phyloP scores from a whole-genome alignment of 1,139 yeast genomes.

The Taiozyma sp. region DNA sequence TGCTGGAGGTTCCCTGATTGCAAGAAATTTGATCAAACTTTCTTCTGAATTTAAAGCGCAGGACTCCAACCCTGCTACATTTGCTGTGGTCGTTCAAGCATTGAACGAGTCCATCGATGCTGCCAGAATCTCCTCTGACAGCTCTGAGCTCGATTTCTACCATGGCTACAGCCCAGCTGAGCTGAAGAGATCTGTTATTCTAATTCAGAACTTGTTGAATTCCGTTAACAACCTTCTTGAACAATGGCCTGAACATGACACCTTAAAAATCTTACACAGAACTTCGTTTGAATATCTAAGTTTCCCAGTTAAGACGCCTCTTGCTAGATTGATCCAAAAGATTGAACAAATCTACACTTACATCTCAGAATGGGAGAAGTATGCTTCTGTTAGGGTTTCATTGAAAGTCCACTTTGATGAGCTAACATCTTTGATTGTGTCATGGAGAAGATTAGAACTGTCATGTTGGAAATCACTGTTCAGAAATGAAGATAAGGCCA shows the following conservation, averaged over 20 bases:
- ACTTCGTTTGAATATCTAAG: slow-evolving; percentile 65
- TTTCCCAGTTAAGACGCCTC: slow-evolving; percentile 63
- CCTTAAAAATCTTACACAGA: slow-evolving; percentile 61
- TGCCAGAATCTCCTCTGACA: slow-evolving; percentile 19
- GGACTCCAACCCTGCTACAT: slow-evolving; percentile 30
- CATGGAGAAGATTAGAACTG: slow-evolving; percentile 88
- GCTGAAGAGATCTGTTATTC: slow-evolving; percentile 50
- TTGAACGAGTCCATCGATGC: slow-evolving; percentile 30
- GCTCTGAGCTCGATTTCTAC: slow-evolving; percentile 54
- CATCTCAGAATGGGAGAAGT: slow-evolving; percentile 90
- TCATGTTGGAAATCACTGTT: slow-evolving; percentile 82
- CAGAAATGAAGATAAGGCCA: slow-evolving; percentile 52
- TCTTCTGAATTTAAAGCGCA: slow-evolving; percentile 26
- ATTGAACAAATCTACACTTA: slow-evolving; percentile 82
- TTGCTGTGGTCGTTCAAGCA: slow-evolving; percentile 40
- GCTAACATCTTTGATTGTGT: slow-evolving; percentile 65
- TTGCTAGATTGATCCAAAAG: slow-evolving; percentile 75
- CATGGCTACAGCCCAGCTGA: slow-evolving; percentile 60
- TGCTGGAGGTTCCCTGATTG: slow-evolving; percentile 39
- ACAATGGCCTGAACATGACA: slow-evolving; percentile 96
- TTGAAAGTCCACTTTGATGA: slow-evolving; percentile 50
- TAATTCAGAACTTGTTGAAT: slow-evolving; percentile 45
- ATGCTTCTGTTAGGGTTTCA: slow-evolving; percentile 78
- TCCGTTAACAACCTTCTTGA: slow-evolving; percentile 46
- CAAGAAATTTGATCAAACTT: slow-evolving; percentile 24